Evolutionary conservation across 768 basidiomycete genomes (phyloP), one percentile per base, ranked within the genome.

Genomic region (Suillus brevipes): DNA sequence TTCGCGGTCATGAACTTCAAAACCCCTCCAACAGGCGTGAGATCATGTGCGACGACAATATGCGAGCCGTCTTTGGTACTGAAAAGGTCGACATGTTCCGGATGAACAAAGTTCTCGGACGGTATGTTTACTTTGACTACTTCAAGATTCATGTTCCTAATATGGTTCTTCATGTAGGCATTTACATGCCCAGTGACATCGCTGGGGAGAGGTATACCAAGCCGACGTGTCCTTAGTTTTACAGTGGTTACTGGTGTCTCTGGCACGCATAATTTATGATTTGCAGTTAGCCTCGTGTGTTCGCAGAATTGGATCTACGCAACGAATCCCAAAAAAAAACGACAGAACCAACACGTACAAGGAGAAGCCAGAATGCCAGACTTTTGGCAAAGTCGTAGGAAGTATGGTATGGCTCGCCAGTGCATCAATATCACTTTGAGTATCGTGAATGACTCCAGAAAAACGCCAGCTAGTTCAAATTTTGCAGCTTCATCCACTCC

Each of bases 71-170:
- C 25, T 97, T 98, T 75, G 85, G 84, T 64, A 84, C 85, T 14
- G 91, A 94, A 68, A 91, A 87, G 74, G 86, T 97, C 64, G 88
- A 93, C 77, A 96, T 96, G 94, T 96, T 97, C 80, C 87, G 83
- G 69, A 97, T 97, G 95, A 97, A 96, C 83, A 94, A 96, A 77
- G 84, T 90, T 34, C 79, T 97, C 64, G 90, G 91, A 73, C 81
- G 89, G 90, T 94, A 63, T 65, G 85, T 79, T 12, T 5, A 4
- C 16, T 25, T 34, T 10, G 6, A 28, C 38, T 25, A 18, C 47
- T 28, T 12, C 34, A 36, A 38, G 52, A 34, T 6, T 25, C 18
- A 53, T 53, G 7, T 23, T 56, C 8, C 20, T 10, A 31, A 65
- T n/a, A n/a, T 69, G 13, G 68, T 55, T 9, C 14, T 53, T 28